Evolutionary conservation across 208 protist genomes (phyloP).

Genomic region (Leishmania braziliensis): DNA sequence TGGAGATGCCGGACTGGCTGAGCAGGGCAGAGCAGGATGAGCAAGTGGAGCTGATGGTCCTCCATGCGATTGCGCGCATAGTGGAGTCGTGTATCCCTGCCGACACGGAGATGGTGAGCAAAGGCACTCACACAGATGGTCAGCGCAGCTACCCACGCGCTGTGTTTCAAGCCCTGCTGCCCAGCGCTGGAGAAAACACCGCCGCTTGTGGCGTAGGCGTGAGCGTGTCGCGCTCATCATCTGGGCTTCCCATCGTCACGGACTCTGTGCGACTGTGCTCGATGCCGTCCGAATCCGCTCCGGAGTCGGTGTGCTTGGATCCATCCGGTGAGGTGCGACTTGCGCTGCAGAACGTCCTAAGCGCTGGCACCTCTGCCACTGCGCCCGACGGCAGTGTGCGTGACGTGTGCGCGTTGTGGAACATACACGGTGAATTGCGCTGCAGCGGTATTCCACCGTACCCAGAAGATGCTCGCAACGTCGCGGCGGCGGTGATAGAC

Average conservation of each 20-base stretch:
- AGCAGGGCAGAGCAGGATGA: constrained; percentile 50
- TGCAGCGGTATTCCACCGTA: constrained; percentile 11
- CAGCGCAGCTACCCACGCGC: neutral
- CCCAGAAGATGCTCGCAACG: neutral
- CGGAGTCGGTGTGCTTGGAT: constrained; percentile 12
- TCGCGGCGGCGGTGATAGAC: neutral
- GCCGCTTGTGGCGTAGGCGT: neutral
- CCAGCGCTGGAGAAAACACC: neutral
- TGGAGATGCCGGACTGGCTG: constrained; percentile 37
- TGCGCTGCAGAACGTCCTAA: constrained; percentile 14
- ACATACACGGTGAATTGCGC: constrained; percentile 56
- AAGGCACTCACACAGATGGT: neutral
- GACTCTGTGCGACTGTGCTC: constrained; percentile 12
- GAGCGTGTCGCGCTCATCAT: neutral
- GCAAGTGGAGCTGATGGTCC: constrained; percentile 46
- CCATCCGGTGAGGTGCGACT: constrained; percentile 6
- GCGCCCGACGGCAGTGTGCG: constrained; percentile 1
- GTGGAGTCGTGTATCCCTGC: constrained; percentile 5
- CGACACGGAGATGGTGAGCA: constrained; percentile 5
- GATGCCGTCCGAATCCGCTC: constrained; percentile 11
- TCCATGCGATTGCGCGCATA: constrained; percentile 47
- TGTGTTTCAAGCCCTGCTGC: constrained; percentile 9
- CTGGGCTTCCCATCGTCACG: neutral
- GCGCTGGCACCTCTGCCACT: neutral
- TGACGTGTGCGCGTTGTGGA: constrained; percentile 49